Conservation (phyloP, 2,329 filamentous ascomycete species). For the Scedosporium minutisporum region DNA sequence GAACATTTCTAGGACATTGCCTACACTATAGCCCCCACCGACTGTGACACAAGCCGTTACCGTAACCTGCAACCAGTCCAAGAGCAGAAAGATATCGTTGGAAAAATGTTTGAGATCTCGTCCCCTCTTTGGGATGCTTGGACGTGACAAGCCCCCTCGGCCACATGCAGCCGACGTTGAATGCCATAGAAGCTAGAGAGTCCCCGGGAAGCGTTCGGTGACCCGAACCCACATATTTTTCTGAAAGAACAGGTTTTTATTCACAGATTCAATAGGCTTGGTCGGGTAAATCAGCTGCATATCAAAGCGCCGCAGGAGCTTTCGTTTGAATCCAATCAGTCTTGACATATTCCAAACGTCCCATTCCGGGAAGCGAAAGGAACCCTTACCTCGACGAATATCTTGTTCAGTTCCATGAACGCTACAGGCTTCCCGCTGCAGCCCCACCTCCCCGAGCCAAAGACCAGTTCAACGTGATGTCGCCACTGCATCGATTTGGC, state of each 20-base stretch:
- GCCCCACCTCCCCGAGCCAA: slow-evolving; percentile 24
- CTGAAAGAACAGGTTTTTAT: background rate
- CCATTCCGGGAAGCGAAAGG: background rate
- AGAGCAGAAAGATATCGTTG: slow-evolving; percentile 46
- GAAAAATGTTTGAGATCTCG: slow-evolving; percentile 11
- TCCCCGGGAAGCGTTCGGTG: background rate
- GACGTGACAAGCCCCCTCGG: slow-evolving; percentile 34
- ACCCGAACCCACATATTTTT: background rate
- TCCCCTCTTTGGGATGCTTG: slow-evolving; percentile 32
- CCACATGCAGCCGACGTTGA: no score
- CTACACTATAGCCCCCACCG: no score
- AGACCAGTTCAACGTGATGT: slow-evolving; percentile 20
- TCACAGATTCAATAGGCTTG: background rate
- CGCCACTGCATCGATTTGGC: slow-evolving; percentile 11
- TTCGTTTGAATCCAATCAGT: background rate
- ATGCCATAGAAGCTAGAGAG: no score
- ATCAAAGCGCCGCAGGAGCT: slow-evolving; percentile 1
- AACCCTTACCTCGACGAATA: slow-evolving; percentile 29
- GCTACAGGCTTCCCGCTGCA: slow-evolving; percentile 26
- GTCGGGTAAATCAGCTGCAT: background rate
- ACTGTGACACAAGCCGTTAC: slow-evolving; percentile 38
- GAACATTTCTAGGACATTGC: no score
- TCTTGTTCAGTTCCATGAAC: slow-evolving; percentile 30
- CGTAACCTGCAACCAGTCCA: slow-evolving; percentile 49
- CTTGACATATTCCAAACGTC: background rate